These are phyloP conservation scores for Chrysosporium queenslandicum DNA, from an alignment of 2,329 filamentous ascomycete genomes.

Conservation along the genomic window DNA sequence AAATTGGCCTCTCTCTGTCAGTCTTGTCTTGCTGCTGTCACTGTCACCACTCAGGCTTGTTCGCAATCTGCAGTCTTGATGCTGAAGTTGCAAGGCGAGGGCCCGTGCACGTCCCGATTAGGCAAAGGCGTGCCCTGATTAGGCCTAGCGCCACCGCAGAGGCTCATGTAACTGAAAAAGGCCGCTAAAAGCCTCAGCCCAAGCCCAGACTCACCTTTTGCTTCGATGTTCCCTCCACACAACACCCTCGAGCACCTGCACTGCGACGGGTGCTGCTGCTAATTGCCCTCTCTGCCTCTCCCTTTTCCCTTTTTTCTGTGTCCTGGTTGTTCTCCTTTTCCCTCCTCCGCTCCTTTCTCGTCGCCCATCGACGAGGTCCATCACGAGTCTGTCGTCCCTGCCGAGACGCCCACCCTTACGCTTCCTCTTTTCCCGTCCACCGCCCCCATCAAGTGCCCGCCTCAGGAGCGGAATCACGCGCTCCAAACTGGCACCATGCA, in stretches of 20 bases:
- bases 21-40: neutral
- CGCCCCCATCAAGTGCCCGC: neutral
- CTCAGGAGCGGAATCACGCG: conserved; percentile 1
- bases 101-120: conserved; percentile 2
- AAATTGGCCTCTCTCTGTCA: no score
- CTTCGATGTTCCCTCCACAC: conserved; percentile 9
- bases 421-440: neutral
- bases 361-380: neutral
- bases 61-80: no score
- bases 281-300: conserved; percentile 9
- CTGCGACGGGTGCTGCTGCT: conserved; percentile 7
- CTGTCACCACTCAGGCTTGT: no score
- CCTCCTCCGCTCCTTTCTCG: neutral
- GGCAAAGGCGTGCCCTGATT: conserved; percentile 1
- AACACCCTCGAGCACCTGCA: conserved; percentile 5
- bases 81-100: neutral
- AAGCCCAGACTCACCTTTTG: neutral
- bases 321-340: conserved; percentile 13
- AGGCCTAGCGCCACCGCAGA: neutral
- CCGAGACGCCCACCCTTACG: neutral
- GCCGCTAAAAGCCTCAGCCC: conserved; percentile 10
- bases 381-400: conserved; percentile 12
- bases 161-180: conserved; percentile 6
- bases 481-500: conserved; percentile 43
- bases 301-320: conserved; percentile 18